phyloP scores from a whole-genome alignment of 768 basidiomycete species.

The Chalciporus pseudorubinellus region DNA sequence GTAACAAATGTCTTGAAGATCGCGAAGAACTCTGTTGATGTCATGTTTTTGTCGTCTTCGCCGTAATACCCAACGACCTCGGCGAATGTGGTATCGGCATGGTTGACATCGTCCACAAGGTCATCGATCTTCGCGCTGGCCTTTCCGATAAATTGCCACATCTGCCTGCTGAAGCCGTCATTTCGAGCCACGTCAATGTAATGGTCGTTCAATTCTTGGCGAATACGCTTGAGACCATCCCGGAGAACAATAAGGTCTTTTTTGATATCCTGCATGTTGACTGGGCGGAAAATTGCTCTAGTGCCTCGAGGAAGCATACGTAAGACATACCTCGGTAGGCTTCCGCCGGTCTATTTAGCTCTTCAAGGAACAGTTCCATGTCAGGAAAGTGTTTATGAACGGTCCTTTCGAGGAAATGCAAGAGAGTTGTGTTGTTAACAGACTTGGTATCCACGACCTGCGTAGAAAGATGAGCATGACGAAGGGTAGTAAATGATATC shows the following conservation, averaged over 20 bases:
- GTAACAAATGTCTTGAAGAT: conserved; percentile 97
- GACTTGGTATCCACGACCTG: conserved; percentile 98
- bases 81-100: conserved; percentile 77
- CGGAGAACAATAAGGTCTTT: conserved; percentile 71
- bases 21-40: conserved; percentile 91
- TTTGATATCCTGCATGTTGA: conserved; percentile 83
- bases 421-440: conserved; percentile 85
- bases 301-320: not conserved
- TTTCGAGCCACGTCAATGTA: conserved; percentile 68
- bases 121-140: conserved; percentile 77
- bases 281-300: conserved; percentile 38
- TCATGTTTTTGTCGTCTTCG: conserved; percentile 85
- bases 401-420: conserved; percentile 92
- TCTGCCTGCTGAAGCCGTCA: conserved; percentile 84
- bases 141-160: conserved; percentile 86
- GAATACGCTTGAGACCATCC: conserved; percentile 74
- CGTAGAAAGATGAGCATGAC: conserved; percentile 2
- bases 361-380: conserved; percentile 86
- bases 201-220: conserved; percentile 75
- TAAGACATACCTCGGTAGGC: conserved; percentile 78
- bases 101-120: conserved; percentile 81
- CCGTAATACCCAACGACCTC: conserved; percentile 91
- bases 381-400: conserved; percentile 83
- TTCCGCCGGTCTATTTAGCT: conserved; percentile 85
- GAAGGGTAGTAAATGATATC: not conserved